Evolutionary conservation across 1,284 basidiomycete species (phyloP).

Genomic region (Ganoderma sinense): DNA sequence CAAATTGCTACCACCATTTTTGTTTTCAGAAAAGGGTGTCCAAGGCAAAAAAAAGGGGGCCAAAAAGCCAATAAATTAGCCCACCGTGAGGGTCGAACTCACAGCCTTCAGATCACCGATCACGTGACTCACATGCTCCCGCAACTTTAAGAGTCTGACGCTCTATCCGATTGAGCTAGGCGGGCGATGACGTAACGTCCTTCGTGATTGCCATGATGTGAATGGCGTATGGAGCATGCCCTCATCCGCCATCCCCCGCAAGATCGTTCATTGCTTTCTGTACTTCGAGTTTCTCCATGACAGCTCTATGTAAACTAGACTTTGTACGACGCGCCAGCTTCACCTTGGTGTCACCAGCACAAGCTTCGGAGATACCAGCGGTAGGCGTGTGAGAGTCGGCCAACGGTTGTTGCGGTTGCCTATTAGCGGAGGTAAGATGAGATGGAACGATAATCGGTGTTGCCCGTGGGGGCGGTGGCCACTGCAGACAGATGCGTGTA

Average conservation of each 20-base stretch:
- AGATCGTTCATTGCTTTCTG: slow-evolving; percentile 75
- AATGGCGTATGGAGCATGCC: not conserved
- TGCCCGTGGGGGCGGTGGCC: slow-evolving; percentile 79
- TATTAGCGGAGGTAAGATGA: slow-evolving; percentile 53
- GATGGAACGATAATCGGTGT: slow-evolving; percentile 78
- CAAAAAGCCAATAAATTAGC: slow-evolving; percentile 49
- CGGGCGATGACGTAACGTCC: slow-evolving; percentile 48
- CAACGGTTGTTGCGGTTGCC: not conserved
- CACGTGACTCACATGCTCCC: not conserved
- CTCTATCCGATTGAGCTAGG: slow-evolving; percentile 91
- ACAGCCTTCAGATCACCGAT: slow-evolving; percentile 77
- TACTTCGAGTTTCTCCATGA: slow-evolving; percentile 77
- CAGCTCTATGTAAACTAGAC: slow-evolving; percentile 76
- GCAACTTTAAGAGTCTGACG: slow-evolving; percentile 68
- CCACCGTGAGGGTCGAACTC: slow-evolving; percentile 93
- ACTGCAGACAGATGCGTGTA: slow-evolving; percentile 48
- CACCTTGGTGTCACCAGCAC: slow-evolving; percentile 36
- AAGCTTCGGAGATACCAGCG: slow-evolving; percentile 2
- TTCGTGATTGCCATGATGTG: not conserved
- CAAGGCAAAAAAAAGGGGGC: slow-evolving; percentile 19
- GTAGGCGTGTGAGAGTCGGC: not conserved
- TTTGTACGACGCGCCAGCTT: slow-evolving; percentile 50
- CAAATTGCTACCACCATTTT: too few relatives aligned
- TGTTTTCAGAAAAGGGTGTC: too few relatives aligned
- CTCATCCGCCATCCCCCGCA: slow-evolving; percentile 31